Percentiles rank a stretch among this genome's conserved stretches.
These are phyloP conservation scores for Trametes meyenii DNA, from an alignment of 768 basidiomycete species.

Conservation along the genomic window DNA sequence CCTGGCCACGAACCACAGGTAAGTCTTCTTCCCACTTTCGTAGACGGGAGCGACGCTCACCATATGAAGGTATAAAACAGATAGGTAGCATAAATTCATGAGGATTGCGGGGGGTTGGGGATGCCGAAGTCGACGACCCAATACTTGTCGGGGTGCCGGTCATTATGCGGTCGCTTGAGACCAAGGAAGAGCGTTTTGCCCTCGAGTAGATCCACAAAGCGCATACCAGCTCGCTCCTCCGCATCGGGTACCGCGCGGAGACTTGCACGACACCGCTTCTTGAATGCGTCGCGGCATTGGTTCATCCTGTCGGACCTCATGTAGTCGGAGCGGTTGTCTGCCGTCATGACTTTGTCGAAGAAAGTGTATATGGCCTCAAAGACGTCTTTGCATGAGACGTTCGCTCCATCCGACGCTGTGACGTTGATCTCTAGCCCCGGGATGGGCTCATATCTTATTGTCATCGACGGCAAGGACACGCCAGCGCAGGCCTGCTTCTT, in stretches of 20 bases:
- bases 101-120: neutral
- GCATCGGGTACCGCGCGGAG: constrained; percentile 9
- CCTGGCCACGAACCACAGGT: neutral
- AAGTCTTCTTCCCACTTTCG: neutral
- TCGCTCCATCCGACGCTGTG: constrained; percentile 13
- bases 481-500: constrained; percentile 14
- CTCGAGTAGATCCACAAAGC: constrained; percentile 30
- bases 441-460: constrained; percentile 17
- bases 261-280: constrained; percentile 18
- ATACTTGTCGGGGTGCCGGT: constrained; percentile 1
- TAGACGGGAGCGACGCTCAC: neutral
- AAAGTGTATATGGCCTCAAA: constrained; percentile 25
- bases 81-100: constrained; percentile 9
- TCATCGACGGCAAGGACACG: constrained; percentile 21
- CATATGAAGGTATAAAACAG: constrained; percentile 17
- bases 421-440: constrained; percentile 22
- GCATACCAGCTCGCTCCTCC: constrained; percentile 24
- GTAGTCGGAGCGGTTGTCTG: constrained; percentile 15
- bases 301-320: neutral
- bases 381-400: constrained; percentile 22
- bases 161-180: constrained; percentile 20
- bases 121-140: constrained; percentile 17
- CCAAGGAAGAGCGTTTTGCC: constrained; percentile 30
- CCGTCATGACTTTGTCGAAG: constrained; percentile 17
- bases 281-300: constrained; percentile 17